Conservation (phyloP, 2,329 filamentous ascomycete species). For the Exophiala aquamarina region DNA sequence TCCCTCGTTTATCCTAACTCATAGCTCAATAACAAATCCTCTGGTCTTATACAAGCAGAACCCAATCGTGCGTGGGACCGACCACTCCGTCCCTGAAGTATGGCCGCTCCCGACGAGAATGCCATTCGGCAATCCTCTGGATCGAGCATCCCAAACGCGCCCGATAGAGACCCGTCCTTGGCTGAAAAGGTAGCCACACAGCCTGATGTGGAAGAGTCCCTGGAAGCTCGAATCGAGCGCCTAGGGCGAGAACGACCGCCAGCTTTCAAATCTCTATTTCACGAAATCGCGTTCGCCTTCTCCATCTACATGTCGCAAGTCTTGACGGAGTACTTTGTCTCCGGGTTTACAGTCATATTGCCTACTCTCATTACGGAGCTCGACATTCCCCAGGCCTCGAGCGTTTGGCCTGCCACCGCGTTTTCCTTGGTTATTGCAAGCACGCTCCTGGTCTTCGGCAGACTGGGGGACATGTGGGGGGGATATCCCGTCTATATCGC, state of each 20-base stretch:
- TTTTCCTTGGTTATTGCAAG: conserved; percentile 51
- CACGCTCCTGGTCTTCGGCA: conserved; percentile 55
- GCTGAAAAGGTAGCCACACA: conserved; percentile 9
- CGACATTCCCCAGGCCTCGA: conserved; percentile 64
- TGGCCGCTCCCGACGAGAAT: too few species aligned
- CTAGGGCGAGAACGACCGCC: conserved; percentile 63
- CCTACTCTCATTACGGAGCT: conserved; percentile 64
- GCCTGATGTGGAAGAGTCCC: conserved; percentile 25
- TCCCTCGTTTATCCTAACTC: too few species aligned
- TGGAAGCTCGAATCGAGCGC: conserved; percentile 49
- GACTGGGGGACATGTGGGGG: conserved; percentile 62
- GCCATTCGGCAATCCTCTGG: too few species aligned
- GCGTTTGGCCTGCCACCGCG: conserved; percentile 55
- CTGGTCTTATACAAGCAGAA: too few species aligned
- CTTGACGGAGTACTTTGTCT: conserved; percentile 71
- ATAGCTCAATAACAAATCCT: too few species aligned
- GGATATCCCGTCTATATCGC: conserved; percentile 63
- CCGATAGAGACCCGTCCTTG: background rate
- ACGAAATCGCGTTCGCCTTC: conserved; percentile 64
- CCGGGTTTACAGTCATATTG: conserved; percentile 69
- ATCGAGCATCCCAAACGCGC: background rate
- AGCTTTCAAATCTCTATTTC: conserved; percentile 51
- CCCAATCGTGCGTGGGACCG: too few species aligned
- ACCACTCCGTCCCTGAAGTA: too few species aligned
- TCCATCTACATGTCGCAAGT: conserved; percentile 64